Conservation (phyloP, 2,329 filamentous ascomycete species). For the Coniochaeta pulveracea region DNA sequence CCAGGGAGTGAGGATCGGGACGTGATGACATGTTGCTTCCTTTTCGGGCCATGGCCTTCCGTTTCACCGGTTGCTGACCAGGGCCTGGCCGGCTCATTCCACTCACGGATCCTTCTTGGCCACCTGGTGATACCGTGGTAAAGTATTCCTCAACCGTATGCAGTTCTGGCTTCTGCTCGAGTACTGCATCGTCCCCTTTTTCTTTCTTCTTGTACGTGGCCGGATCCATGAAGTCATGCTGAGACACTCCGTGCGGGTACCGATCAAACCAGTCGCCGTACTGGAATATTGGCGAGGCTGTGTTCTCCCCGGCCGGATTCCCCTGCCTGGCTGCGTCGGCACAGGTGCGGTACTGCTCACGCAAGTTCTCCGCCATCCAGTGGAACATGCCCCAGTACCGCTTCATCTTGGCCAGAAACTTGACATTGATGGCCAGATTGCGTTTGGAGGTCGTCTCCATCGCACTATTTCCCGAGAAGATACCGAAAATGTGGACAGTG, state of each 20-base stretch:
- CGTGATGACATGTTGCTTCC: slow-evolving; percentile 19
- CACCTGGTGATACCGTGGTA: slow-evolving; percentile 59
- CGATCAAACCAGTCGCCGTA: slow-evolving; percentile 97
- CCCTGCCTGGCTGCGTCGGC: slow-evolving; percentile 70
- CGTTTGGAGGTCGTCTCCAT: slow-evolving; percentile 71
- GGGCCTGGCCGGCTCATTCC: slow-evolving; percentile 9
- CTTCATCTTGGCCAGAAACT: slow-evolving; percentile 89
- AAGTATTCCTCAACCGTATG: slow-evolving; percentile 94
- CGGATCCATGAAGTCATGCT: slow-evolving; percentile 72
- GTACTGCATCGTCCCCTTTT: slow-evolving; percentile 72
- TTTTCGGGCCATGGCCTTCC: slow-evolving; percentile 27
- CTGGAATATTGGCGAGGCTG: slow-evolving; percentile 64
- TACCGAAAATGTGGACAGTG: slow-evolving; percentile 86
- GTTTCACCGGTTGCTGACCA: slow-evolving; percentile 20
- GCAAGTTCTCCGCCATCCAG: slow-evolving; percentile 87
- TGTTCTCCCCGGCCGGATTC: slow-evolving; percentile 33
- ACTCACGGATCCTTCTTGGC: slow-evolving; percentile 24
- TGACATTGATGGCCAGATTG: slow-evolving; percentile 78
- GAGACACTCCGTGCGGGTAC: slow-evolving; percentile 84
- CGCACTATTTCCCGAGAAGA: slow-evolving; percentile 72
- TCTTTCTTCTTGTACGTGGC: slow-evolving; percentile 58
- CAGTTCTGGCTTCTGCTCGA: slow-evolving; percentile 82
- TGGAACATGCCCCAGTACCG: slow-evolving; percentile 98
- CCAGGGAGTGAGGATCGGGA: slow-evolving; percentile 23
- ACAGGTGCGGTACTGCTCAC: slow-evolving; percentile 76